Conservation (phyloP, 2,329 filamentous ascomycete genomes). For the Onygenales sp. region DNA sequence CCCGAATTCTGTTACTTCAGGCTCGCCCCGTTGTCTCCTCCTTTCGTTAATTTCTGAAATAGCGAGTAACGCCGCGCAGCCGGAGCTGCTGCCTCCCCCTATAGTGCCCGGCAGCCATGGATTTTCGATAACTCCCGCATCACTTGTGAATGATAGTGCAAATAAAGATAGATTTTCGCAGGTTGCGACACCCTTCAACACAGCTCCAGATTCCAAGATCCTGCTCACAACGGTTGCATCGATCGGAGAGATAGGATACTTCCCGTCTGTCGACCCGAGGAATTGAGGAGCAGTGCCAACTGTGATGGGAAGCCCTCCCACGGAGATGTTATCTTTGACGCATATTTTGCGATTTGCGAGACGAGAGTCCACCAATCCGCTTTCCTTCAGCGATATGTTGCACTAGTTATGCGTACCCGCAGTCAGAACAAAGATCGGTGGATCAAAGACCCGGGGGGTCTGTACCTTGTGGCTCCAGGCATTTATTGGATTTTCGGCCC, state of each 20-base stretch:
- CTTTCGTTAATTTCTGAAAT: background rate
- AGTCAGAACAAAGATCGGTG: no score
- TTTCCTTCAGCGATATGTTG: background rate
- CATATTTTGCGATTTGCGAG: background rate
- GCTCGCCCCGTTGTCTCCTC: background rate
- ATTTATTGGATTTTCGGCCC: background rate
- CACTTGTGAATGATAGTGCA: background rate
- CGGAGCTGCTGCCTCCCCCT: background rate
- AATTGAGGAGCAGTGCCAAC: background rate
- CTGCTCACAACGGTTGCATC: background rate
- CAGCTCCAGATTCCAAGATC: background rate
- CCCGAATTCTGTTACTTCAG: background rate
- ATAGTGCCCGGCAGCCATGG: background rate
- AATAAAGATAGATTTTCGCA: background rate
- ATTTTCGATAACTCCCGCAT: background rate
- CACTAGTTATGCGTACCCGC: background rate
- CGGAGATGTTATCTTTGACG: background rate
- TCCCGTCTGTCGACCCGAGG: background rate
- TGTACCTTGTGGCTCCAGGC: background rate
- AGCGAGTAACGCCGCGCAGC: background rate
- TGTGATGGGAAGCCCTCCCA: background rate
- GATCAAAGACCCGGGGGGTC: no score
- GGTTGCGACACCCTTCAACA: background rate
- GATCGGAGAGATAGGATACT: background rate
- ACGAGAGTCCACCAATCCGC: background rate